Evolutionary conservation across 2,329 filamentous ascomycete genomes (phyloP), one percentile per base, ranked within the genome.

Genomic region (Pseudocercospora fijiensis): DNA sequence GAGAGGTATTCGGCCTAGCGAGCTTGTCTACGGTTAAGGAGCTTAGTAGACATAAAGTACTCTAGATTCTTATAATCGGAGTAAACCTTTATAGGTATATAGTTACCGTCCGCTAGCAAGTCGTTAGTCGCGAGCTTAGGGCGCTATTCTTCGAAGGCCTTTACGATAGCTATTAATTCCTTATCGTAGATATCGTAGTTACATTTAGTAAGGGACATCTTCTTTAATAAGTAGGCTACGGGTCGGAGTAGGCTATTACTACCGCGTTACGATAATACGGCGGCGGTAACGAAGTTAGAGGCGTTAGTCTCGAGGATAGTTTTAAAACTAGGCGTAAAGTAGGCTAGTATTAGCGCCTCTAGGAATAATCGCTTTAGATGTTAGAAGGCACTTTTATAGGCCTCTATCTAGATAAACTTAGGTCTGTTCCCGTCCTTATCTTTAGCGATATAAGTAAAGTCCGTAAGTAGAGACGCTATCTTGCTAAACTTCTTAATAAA

Each of bases 1-100:
- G 20, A 52, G 3, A 75, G 60, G 45, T 67, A 65, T 43, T 72
- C 64, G 0, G 63, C 20, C 71, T 65, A 75, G 10, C 67, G 58
- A 4, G 64, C 71, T 62, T 76, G 69, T n/a, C n/a, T n/a, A n/a
- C n/a, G n/a, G n/a, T 52, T 69, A 61, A 1, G 62, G 18, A 56
- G 67, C 76, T 75, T 75, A 4, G 60, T 73, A 8, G 64, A 66
- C 33, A 68, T 74, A 58, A 76, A 76, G 60, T 69, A 69, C 47
- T 70, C 57, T 0, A 77, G 67, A 37, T 67, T 71, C 28, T 71
- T 65, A 65, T 78, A 66, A 64, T 78, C 65, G 1, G 67, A 72
- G 16, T 71, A 60, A 0, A 77, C 66, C 26, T 68, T 58, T 9
- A 70, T 60, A 24, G 53, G 30, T 11, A 22, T 3, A 22, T 3